Conservation (phyloP, 768 basidiomycete genomes). For the Auriscalpium vulgare region DNA sequence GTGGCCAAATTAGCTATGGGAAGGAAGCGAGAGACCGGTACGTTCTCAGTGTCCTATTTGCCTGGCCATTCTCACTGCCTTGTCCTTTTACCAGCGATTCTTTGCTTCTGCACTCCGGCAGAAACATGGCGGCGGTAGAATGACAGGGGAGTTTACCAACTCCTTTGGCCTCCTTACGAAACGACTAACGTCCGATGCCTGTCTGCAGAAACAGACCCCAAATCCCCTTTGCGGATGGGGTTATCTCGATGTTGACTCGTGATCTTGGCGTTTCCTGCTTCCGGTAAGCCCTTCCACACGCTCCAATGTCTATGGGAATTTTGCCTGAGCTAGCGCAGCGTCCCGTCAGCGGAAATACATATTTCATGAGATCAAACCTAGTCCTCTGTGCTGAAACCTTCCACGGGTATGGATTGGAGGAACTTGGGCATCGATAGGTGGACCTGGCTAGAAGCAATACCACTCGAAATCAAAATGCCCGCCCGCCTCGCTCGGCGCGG, state of each 20-base stretch:
- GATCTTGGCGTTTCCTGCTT: background rate
- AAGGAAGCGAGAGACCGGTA: too few species aligned
- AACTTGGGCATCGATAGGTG: background rate
- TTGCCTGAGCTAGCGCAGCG: background rate
- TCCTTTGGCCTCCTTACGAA: too few species aligned
- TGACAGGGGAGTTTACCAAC: too few species aligned
- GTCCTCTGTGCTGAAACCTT: background rate
- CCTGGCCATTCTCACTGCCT: too few species aligned
- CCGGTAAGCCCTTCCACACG: background rate
- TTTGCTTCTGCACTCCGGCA: too few species aligned
- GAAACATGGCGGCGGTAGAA: too few species aligned
- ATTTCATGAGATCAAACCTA: background rate
- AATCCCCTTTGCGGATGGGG: too few species aligned
- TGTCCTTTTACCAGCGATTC: too few species aligned
- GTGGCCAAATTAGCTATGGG: too few species aligned
- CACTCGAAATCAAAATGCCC: background rate
- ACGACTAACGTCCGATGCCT: too few species aligned
- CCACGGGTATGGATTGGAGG: background rate
- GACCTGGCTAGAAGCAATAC: background rate
- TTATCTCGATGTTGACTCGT: background rate
- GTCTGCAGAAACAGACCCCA: too few species aligned
- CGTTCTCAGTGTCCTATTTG: too few species aligned
- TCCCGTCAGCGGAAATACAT: background rate
- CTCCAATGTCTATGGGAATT: background rate
- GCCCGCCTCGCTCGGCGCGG: background rate